These are phyloP conservation scores for Trypanosomatidae sp. DNA, from an alignment of 208 protist species.

Conservation along the genomic window DNA sequence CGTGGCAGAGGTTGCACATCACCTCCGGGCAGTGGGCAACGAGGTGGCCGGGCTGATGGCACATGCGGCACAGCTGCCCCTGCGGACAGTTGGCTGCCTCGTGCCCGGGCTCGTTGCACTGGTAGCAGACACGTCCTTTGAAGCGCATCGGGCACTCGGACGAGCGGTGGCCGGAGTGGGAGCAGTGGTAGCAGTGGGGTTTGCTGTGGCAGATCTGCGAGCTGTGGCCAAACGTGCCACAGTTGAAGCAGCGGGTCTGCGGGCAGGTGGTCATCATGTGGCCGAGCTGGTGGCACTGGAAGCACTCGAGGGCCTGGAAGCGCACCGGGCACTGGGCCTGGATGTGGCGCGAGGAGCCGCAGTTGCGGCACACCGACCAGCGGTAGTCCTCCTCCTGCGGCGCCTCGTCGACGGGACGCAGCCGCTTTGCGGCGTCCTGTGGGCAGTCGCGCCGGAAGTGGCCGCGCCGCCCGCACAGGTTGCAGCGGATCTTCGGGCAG, in stretches of 20 bases:
- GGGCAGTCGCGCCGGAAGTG: constrained; percentile 73
- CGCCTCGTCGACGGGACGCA: constrained; percentile 3
- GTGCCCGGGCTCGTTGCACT: constrained; percentile 88
- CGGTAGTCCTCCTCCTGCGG: constrained; percentile 27
- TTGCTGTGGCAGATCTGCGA: constrained; percentile 83
- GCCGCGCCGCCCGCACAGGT: constrained; percentile 41
- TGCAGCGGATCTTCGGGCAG: constrained; percentile 56
- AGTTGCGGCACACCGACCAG: constrained; percentile 63
- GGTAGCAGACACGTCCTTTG: constrained; percentile 83
- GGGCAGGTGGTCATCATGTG: constrained; percentile 85
- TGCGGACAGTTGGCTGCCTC: constrained; percentile 79
- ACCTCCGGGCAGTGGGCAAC: constrained; percentile 75
- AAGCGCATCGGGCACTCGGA: constrained; percentile 72
- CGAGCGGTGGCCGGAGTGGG: constrained; percentile 70
- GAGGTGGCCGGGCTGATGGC: constrained; percentile 69
- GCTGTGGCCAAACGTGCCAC: constrained; percentile 82
- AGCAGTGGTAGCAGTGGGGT: constrained; percentile 88
- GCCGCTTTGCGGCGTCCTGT: constrained; percentile 15
- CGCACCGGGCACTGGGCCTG: constrained; percentile 66
- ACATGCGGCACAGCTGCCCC: constrained; percentile 78
- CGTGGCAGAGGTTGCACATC: constrained; percentile 71
- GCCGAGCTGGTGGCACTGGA: constrained; percentile 80
- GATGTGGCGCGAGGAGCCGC: constrained; percentile 77
- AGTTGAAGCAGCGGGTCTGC: constrained; percentile 89
- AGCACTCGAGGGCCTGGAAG: constrained; percentile 73